phyloP scores from a whole-genome alignment of 306 rosid genomes.

The Elaeagnus macrophylla region DNA sequence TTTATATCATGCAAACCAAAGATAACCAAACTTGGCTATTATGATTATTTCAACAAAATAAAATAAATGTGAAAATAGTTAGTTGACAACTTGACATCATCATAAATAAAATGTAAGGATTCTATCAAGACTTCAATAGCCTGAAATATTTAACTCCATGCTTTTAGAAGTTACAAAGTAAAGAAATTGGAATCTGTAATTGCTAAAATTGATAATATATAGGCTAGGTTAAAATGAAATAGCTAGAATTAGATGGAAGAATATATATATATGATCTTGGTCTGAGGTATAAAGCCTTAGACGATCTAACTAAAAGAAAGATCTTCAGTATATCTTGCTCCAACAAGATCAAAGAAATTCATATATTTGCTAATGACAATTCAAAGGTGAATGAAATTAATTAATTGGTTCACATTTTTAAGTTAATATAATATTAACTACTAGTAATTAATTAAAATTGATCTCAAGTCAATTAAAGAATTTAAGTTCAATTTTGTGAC shows the following conservation, averaged over 20 bases:
- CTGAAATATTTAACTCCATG: constrained; percentile 9
- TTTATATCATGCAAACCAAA: too few species aligned
- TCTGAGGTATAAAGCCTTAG: constrained; percentile 11
- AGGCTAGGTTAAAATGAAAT: background rate
- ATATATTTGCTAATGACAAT: background rate
- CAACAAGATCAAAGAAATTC: constrained; percentile 6
- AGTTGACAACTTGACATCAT: constrained; percentile 2
- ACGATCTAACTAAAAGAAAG: constrained; percentile 11
- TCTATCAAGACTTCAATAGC: constrained; percentile 14
- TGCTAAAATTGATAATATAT: constrained; percentile 2
- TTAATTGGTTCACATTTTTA: too few species aligned
- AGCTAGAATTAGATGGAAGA: background rate
- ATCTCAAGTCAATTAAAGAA: too few species aligned
- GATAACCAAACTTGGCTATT: too few species aligned
- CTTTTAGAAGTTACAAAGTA: constrained; percentile 11
- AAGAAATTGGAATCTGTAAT: constrained; percentile 19
- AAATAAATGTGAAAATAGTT: too few species aligned
- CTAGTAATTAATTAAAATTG: too few species aligned
- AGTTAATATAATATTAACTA: too few species aligned
- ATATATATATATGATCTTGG: constrained; percentile 16
- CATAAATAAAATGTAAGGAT: background rate
- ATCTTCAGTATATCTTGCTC: constrained; percentile 11
- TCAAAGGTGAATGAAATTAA: too few species aligned
- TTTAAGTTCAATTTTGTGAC: too few species aligned
- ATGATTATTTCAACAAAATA: too few species aligned